A percentile compares a stretch with the other conserved stretches of the same genome.
Evolutionary conservation across 768 basidiomycete species (phyloP).

Genomic region (Tulasnella sp.): DNA sequence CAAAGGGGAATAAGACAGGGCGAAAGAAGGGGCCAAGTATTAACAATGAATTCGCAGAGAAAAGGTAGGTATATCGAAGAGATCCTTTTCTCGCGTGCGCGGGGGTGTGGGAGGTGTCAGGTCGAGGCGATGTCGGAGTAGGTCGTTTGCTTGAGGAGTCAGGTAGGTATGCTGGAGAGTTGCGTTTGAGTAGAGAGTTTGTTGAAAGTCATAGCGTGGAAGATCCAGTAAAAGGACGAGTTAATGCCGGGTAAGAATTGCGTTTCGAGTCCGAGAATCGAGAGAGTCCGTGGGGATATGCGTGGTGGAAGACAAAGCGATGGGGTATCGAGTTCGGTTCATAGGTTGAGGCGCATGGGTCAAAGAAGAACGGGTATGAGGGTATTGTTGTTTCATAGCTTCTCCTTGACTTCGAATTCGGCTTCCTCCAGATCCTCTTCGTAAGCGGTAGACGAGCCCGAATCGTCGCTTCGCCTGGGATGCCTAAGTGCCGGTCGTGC

Average conservation of each 20-base stretch:
- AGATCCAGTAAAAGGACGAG: too few species aligned
- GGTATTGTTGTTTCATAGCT: not conserved
- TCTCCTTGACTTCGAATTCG: slow-evolving; percentile 1
- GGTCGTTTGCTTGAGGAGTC: not conserved
- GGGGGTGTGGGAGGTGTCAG: not conserved
- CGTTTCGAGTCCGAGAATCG: not conserved
- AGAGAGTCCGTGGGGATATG: not conserved
- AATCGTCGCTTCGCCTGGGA: not conserved
- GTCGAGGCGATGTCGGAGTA: not conserved
- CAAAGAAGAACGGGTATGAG: too few species aligned
- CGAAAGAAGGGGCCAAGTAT: not conserved
- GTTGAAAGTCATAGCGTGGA: too few species aligned
- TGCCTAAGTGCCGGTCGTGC: not conserved
- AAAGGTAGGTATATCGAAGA: not conserved
- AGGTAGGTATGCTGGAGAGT: not conserved
- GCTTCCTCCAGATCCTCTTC: slow-evolving; percentile 4
- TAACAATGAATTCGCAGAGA: not conserved
- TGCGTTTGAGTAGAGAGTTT: not conserved
- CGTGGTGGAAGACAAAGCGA: not conserved
- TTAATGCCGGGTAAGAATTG: not conserved
- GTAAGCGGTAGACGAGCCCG: not conserved
- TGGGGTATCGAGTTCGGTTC: not conserved
- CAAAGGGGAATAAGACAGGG: not conserved
- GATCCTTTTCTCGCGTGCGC: not conserved
- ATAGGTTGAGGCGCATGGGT: too few species aligned